Evolutionary conservation across 2,329 filamentous ascomycete species (phyloP), one percentile per base, ranked within the genome.

Genomic region (Cladosporium austrohemisphaericum): DNA sequence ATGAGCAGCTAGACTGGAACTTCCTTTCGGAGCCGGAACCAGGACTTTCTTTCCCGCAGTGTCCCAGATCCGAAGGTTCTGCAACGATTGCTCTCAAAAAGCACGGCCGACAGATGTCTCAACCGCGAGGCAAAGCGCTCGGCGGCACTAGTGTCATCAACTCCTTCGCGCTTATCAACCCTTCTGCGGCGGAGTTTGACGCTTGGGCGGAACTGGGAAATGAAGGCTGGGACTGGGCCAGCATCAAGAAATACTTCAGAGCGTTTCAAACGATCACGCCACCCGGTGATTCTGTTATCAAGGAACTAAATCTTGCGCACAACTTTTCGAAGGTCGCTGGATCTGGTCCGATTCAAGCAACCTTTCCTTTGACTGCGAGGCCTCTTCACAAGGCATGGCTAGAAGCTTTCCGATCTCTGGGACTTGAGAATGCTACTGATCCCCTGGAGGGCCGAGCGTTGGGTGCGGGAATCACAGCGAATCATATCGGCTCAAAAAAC

Each of bases 121-220:
- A 58, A 8, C 61, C 64, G 5, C 57, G 68, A n/a, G 70, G 69
- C 3, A 65, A 63, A 38, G 59, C 60, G 1, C 50, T 72, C 1
- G 69, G 70, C n/a, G 71, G 71, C 2, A 65, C 60, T 18, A 67
- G 61, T 8, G 64, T 64, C 1, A 65, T 72, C 33, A 73, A 72
- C 49, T 46, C 43, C 1, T 46, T 46, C 8, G 31, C 43, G 7
- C 22, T 36, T 5, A 20, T 46, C 43, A 28, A 65, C 62, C 77
- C 69, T 60, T 55, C 41, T 36, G 43, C 28, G 3, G 59, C 54
- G 33, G 57, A 67, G 50, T 66, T 68, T 29, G 61, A 70, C 54
- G 65, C 56, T 6, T 72, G 68, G 68, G 63, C 55, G 3, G 53
- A 56, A 7, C 31, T 65, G 5, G 63, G 62, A 8, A 62, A 62